Percentiles rank a stretch among this genome's conserved stretches.
Conservation (phyloP, 2,329 filamentous ascomycete genomes). For the Aspergillus sclerotialis region DNA sequence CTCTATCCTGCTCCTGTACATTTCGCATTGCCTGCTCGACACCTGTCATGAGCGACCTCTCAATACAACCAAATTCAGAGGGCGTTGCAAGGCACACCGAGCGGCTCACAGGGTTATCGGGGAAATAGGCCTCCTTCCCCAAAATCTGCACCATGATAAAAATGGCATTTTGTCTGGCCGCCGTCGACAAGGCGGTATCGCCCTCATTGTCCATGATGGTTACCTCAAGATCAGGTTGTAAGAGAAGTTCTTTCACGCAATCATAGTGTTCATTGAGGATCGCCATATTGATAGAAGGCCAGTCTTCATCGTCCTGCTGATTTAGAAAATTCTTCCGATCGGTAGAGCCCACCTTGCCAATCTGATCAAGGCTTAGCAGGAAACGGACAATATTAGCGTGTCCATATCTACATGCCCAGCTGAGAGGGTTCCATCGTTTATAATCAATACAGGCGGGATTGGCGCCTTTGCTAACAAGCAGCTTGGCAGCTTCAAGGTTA, state of each 20-base stretch:
- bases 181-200: background rate
- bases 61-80: background rate
- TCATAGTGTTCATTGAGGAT: background rate
- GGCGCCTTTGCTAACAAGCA: background rate
- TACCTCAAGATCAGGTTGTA: background rate
- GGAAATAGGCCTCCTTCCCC: conserved; percentile 1
- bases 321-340: background rate
- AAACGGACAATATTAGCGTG: background rate
- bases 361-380: background rate
- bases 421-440: background rate
- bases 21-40: background rate
- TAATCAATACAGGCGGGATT: background rate
- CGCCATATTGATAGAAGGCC: background rate
- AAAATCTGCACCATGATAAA: conserved; percentile 2
- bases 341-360: background rate
- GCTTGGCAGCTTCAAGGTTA: background rate
- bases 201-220: background rate
- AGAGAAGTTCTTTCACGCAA: background rate
- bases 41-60: background rate
- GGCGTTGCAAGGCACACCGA: background rate
- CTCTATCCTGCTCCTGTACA: background rate
- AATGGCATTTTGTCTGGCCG: background rate
- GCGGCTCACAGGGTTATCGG: conserved; percentile 1
- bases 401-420: background rate
- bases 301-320: background rate